Percentiles rank a stretch among this genome's conserved stretches.
Evolutionary conservation across 441 rosid species (phyloP).

Genomic region (Populus hybrid): DNA sequence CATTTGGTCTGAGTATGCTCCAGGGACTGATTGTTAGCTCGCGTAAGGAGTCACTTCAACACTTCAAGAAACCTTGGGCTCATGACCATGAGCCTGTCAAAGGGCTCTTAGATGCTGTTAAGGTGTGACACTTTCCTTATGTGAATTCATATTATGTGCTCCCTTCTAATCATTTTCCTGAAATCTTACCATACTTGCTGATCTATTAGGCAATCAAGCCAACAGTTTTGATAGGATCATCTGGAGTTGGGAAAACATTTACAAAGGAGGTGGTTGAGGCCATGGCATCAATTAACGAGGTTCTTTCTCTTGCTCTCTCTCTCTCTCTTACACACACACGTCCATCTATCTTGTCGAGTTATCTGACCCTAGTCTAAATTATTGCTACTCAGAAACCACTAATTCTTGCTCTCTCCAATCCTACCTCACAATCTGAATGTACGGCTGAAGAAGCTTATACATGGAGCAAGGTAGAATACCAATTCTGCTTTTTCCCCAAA

Average conservation of each 20-base stretch:
- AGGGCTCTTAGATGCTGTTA: slow-evolving; percentile 67
- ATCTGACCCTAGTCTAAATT: slow-evolving; percentile 17
- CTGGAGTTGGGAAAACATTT: slow-evolving; percentile 90
- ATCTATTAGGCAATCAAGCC: slow-evolving; percentile 80
- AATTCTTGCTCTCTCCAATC: slow-evolving; percentile 91
- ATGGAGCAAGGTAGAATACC: slow-evolving; percentile 69
- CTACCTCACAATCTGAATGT: slow-evolving; percentile 96
- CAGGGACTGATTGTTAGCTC: slow-evolving; percentile 86
- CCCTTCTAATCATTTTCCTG: slow-evolving; percentile 6
- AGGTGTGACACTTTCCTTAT: slow-evolving; percentile 38
- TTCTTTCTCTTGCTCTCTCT: slow-evolving; percentile 27
- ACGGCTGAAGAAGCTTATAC: slow-evolving; percentile 97
- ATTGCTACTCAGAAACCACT: slow-evolving; percentile 66
- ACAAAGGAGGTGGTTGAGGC: slow-evolving; percentile 87
- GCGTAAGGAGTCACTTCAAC: slow-evolving; percentile 84
- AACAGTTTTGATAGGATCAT: slow-evolving; percentile 86
- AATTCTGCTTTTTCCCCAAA: neutral
- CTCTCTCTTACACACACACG: neutral
- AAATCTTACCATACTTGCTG: slow-evolving; percentile 16
- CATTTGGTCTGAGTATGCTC: neutral
- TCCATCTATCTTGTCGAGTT: neutral
- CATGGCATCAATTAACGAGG: slow-evolving; percentile 85
- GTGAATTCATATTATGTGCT: neutral
- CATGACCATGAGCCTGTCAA: slow-evolving; percentile 75
- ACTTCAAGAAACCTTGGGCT: slow-evolving; percentile 95